phyloP scores from a whole-genome alignment of 208 protist genomes.

The Crithidia bombi region DNA sequence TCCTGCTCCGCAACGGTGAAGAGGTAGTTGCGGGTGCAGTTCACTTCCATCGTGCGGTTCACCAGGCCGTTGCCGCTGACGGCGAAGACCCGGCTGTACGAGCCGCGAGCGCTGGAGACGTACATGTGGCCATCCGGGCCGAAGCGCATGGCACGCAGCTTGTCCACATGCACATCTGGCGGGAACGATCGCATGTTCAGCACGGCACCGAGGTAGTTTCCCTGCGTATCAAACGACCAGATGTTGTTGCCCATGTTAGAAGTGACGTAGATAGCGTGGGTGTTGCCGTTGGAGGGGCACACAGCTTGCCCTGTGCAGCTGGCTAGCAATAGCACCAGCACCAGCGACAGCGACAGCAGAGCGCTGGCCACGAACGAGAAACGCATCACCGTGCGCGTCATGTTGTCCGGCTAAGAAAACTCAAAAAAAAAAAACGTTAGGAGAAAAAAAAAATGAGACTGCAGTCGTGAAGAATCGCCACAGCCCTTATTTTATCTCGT shows the following conservation, averaged over 20 bases:
- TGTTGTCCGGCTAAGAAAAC: not conserved
- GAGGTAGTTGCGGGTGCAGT: constrained; percentile 83
- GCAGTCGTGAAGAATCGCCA: no score
- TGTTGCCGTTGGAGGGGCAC: constrained; percentile 90
- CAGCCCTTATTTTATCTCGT: no score
- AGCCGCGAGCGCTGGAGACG: constrained; percentile 79
- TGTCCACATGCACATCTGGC: constrained; percentile 66
- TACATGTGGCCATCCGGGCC: constrained; percentile 84
- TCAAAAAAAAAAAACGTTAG: constrained; percentile 3
- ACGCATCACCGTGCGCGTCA: not conserved
- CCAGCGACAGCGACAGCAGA: constrained; percentile 26
- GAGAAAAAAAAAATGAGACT: not conserved
- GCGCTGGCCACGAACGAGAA: constrained; percentile 12
- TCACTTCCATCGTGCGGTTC: constrained; percentile 66
- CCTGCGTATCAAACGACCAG: constrained; percentile 84
- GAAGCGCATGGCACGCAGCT: constrained; percentile 85
- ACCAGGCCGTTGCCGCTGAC: constrained; percentile 89
- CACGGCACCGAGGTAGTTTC: constrained; percentile 78
- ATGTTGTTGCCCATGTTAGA: constrained; percentile 91
- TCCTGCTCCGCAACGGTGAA: constrained; percentile 74
- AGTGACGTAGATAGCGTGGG: constrained; percentile 84
- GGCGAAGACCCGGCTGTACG: constrained; percentile 87
- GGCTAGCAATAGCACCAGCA: constrained; percentile 13
- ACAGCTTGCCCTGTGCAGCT: constrained; percentile 29
- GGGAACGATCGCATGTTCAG: constrained; percentile 75